Percentiles rank a stretch among this genome's conserved stretches.
phyloP scores from a whole-genome alignment of 768 basidiomycete genomes.

The Leccinum longicurvipes region DNA sequence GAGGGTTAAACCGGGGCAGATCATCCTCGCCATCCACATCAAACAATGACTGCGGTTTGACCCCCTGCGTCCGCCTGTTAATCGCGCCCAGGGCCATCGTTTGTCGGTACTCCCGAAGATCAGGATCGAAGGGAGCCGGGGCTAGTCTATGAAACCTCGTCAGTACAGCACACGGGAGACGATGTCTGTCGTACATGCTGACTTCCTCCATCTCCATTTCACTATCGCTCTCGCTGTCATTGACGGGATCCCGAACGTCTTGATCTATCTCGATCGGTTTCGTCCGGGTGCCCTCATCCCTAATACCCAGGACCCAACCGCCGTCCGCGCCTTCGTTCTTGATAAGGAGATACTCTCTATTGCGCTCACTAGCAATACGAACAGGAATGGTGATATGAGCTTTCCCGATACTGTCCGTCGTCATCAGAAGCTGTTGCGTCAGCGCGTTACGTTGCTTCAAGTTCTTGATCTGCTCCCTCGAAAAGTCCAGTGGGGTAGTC shows the following conservation, averaged over 20 bases:
- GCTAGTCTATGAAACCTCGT: conserved; percentile 28
- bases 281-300: conserved; percentile 77
- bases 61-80: conserved; percentile 43
- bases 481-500: conserved; percentile 88
- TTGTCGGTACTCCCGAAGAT: conserved; percentile 60
- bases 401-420: conserved; percentile 90
- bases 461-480: conserved; percentile 91
- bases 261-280: conserved; percentile 87
- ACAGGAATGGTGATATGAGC: conserved; percentile 88
- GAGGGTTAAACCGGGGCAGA: conserved; percentile 15
- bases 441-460: conserved; percentile 84
- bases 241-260: conserved; percentile 39
- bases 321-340: conserved; percentile 86
- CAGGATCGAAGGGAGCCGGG: conserved; percentile 46
- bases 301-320: conserved; percentile 92
- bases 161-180: conserved; percentile 3
- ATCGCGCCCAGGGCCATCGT: conserved; percentile 62
- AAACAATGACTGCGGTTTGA: conserved; percentile 48
- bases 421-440: conserved; percentile 89
- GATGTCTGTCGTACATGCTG: conserved; percentile 47
- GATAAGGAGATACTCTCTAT: conserved; percentile 90
- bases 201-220: conserved; percentile 83
- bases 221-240: conserved; percentile 44
- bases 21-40: conserved; percentile 49
- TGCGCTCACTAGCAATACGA: conserved; percentile 92